A percentile compares a stretch with the other conserved stretches of the same genome.
phyloP scores from a whole-genome alignment of 805 yeast species.

The Komagataella pastoris region DNA sequence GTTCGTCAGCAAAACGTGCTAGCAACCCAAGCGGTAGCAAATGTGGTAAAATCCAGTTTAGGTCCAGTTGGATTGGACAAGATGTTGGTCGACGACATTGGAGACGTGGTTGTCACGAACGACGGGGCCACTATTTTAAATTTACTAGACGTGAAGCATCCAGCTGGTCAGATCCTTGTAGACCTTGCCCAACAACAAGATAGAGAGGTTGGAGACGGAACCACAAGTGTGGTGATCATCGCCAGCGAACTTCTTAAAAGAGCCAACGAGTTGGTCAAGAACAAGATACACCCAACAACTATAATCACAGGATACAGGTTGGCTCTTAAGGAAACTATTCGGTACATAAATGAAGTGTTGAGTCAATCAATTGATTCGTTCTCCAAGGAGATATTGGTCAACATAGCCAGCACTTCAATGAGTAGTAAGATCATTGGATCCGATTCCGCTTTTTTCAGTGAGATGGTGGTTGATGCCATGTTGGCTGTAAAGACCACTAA shows the following conservation, averaged over 20 bases:
- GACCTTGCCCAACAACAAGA: constrained; percentile 98
- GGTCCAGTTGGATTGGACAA: constrained; percentile 99
- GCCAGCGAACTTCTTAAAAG: constrained; percentile 86
- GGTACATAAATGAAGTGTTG: constrained; percentile 75
- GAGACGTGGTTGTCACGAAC: constrained; percentile 96
- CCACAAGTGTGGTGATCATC: constrained; percentile 93
- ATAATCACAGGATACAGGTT: constrained; percentile 93
- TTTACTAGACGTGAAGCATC: constrained; percentile 91
- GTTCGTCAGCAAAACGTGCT: constrained; percentile 90
- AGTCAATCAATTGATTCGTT: constrained; percentile 68
- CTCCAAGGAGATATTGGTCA: constrained; percentile 74
- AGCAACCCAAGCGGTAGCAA: constrained; percentile 82
- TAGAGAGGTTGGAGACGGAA: constrained; percentile 96
- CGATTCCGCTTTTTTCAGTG: constrained; percentile 80
- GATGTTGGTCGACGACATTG: constrained; percentile 97
- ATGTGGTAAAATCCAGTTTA: constrained; percentile 77
- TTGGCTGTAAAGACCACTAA: constrained; percentile 87
- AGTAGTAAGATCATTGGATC: constrained; percentile 92
- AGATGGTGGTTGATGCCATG: constrained; percentile 91
- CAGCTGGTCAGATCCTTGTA: constrained; percentile 94
- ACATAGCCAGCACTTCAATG: constrained; percentile 95
- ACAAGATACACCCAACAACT: constrained; percentile 95
- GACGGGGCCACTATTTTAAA: constrained; percentile 96
- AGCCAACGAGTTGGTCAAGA: constrained; percentile 87
- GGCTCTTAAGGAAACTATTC: constrained; percentile 82